Base-by-base conservation (phyloP, 192 early-diverging fungal genomes). In the Globomyces pollinis-pini region DNA sequence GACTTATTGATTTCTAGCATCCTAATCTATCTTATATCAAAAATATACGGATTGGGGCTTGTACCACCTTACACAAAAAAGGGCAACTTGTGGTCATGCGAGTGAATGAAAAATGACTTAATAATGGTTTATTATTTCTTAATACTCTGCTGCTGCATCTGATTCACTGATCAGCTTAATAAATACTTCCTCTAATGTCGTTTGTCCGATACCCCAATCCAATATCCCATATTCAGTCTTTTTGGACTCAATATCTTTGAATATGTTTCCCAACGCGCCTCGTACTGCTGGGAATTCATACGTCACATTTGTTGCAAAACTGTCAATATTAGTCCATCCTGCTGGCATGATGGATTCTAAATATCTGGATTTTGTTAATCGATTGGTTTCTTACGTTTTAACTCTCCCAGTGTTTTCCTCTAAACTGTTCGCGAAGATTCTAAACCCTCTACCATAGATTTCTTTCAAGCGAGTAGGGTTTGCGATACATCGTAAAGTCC, bases 141-240 rank as follows among this genome's bases (percentile, higher is more conserved):
- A n/a, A n/a, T n/a, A n/a, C n/a, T n/a, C n/a, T n/a, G n/a, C n/a
- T n/a, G n/a, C n/a, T n/a, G n/a, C n/a, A n/a, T n/a, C n/a, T n/a
- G n/a, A n/a, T 57, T 57, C 61, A 11, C 51, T 44, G 9, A 68
- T 61, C 32, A 81, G 74, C 44, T 70, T 71, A 57, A 88, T 69
- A 65, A 88, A 88, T 18, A 88, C 85, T 60, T 86, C 85, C 61
- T 88, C 86, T 32, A 88, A 60, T 12, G 70, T 77, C 4, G 84
- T 85, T 63, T 88, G 78, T 16, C 72, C 74, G 20, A 90, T 62
- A 23, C 85, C 87, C 80, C 82, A 90, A 62, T 88, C 86, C 34
- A 74, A 64, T 64, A 89, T 84, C 13, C 84, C 84, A 59, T 71
- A 32, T 26, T 66, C 56, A 4, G 66, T 65, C 38, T 85, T 84